Evolutionary conservation across 2,329 filamentous ascomycete genomes (phyloP).

Genomic region (Phoma sp.): DNA sequence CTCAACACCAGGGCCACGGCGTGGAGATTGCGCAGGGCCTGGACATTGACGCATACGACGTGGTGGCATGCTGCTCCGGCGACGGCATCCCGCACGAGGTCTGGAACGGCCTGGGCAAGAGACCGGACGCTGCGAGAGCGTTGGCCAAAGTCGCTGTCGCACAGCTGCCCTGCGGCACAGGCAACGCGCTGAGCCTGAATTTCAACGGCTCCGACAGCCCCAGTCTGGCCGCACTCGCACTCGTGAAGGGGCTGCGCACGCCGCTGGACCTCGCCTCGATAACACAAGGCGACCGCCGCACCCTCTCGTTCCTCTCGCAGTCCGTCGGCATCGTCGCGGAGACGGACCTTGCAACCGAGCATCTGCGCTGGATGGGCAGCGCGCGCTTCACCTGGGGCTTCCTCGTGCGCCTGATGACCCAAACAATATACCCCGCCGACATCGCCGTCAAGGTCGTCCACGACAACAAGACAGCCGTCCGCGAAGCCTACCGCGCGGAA

Average conservation of each 20-base stretch:
- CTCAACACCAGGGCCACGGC: conserved; percentile 77
- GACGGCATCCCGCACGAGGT: conserved; percentile 92
- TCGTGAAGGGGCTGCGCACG: conserved; percentile 87
- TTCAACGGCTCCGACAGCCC: conserved; percentile 80
- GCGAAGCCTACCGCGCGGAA: conserved; percentile 68
- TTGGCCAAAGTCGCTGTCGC: conserved; percentile 79
- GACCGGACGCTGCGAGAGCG: conserved; percentile 75
- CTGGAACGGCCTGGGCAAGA: conserved; percentile 87
- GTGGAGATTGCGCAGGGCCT: conserved; percentile 75
- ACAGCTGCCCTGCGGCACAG: conserved; percentile 89
- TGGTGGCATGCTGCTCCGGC: conserved; percentile 86
- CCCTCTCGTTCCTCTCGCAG: conserved; percentile 89
- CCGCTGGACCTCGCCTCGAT: conserved; percentile 86
- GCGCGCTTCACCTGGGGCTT: conserved; percentile 86
- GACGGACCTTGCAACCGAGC: conserved; percentile 85
- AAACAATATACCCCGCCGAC: conserved; percentile 86
- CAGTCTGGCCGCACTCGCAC: conserved; percentile 77
- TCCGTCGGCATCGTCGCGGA: conserved; percentile 90
- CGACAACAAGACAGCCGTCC: conserved; percentile 75
- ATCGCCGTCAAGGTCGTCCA: conserved; percentile 84
- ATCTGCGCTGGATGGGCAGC: conserved; percentile 91
- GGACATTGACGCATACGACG: conserved; percentile 81
- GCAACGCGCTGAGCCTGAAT: conserved; percentile 93
- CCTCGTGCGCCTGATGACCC: conserved; percentile 74
- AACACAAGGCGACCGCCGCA: conserved; percentile 77